phyloP scores from a whole-genome alignment of 1,284 basidiomycete species.

The Ceratobasidium papillatum region DNA sequence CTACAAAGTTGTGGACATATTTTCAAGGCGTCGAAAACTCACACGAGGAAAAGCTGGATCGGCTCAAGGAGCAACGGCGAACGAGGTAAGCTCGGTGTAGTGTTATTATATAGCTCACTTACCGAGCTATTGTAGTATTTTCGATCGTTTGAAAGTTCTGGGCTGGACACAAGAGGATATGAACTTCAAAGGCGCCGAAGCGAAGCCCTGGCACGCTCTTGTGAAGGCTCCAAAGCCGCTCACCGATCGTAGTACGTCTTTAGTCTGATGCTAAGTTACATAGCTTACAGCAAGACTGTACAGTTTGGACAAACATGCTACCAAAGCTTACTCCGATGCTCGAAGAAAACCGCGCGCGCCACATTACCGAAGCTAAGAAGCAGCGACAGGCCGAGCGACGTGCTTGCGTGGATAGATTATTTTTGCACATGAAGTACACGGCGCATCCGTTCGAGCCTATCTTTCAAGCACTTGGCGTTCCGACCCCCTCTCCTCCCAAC shows the following conservation, averaged over 20 bases:
- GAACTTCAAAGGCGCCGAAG: background rate
- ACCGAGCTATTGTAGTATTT: background rate
- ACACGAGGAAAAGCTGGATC: background rate
- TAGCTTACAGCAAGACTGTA: background rate
- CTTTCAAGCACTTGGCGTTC: background rate
- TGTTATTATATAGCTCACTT: background rate
- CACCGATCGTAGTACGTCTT: background rate
- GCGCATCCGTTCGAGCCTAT: slow-evolving; percentile 2
- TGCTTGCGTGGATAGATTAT: background rate
- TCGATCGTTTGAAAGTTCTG: background rate
- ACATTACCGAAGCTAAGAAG: background rate
- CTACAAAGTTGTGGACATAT: background rate
- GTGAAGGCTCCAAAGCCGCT: slow-evolving; percentile 1
- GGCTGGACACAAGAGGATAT: background rate
- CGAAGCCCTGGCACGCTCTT: slow-evolving; percentile 1
- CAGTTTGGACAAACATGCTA: slow-evolving; percentile 8
- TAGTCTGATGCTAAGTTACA: no score
- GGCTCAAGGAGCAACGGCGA: background rate
- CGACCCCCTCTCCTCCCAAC: background rate
- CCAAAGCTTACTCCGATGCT: slow-evolving; percentile 11
- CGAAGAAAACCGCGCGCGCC: background rate
- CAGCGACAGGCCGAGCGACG: background rate
- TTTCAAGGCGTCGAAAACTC: background rate
- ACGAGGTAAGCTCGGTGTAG: background rate
- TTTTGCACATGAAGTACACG: background rate